Evolutionary conservation across 306 rosid species (phyloP).

Genomic region (Senna siamea): DNA sequence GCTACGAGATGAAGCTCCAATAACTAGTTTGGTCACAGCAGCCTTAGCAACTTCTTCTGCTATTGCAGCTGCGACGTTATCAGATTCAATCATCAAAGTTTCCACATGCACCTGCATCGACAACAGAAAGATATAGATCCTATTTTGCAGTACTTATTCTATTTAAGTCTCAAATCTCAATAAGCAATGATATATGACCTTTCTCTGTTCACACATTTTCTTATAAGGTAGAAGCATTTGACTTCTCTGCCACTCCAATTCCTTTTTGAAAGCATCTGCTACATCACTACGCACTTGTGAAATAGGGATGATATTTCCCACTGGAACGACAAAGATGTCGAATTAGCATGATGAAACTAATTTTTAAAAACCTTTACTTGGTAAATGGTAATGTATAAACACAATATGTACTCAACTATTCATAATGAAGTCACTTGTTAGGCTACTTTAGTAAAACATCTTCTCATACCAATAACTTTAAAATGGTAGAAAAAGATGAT

Average conservation of each 20-base stretch:
- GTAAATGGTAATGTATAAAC: slow-evolving; percentile 15
- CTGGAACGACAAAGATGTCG: slow-evolving; percentile 49
- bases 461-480: slow-evolving; percentile 4
- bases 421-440: no score
- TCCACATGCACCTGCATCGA: slow-evolving; percentile 76
- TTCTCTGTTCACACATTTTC: slow-evolving; percentile 69
- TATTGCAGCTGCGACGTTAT: slow-evolving; percentile 72
- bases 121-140: slow-evolving; percentile 26
- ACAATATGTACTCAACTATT: background rate
- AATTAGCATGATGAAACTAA: slow-evolving; percentile 28
- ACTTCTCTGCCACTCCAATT: slow-evolving; percentile 65
- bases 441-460: background rate
- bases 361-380: background rate
- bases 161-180: slow-evolving; percentile 35
- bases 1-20: slow-evolving; percentile 81
- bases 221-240: slow-evolving; percentile 78
- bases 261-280: slow-evolving; percentile 68
- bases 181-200: slow-evolving; percentile 57
- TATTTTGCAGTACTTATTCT: slow-evolving; percentile 30
- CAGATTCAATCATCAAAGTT: slow-evolving; percentile 72
- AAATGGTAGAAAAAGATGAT: background rate
- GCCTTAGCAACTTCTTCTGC: slow-evolving; percentile 71
- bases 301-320: slow-evolving; percentile 79
- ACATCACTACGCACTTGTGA: slow-evolving; percentile 79
- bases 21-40: slow-evolving; percentile 61